Evolutionary conservation across 1,284 basidiomycete genomes (phyloP), one percentile per base, ranked within the genome.

Genomic region (Ceratobasidium sp.): DNA sequence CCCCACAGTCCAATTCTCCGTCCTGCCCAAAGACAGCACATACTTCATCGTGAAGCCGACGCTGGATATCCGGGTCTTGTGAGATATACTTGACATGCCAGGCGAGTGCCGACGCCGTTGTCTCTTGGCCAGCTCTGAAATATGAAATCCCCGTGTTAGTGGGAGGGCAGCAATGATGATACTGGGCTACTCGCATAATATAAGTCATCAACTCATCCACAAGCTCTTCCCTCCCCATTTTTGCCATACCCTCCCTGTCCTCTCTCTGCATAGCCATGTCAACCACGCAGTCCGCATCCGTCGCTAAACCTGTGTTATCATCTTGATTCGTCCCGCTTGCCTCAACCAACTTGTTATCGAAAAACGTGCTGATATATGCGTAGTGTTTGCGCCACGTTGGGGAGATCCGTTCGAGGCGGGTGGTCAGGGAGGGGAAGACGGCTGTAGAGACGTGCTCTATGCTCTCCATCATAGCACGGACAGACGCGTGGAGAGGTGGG

Each of bases 61-160:
- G 67, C 50, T 70, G 67, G 14, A 70, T 49, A 11, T 59, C 67
- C 14, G 44, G 23, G 38, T 70, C 67, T 7, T 38, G 26, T 16
- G 67, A 44, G 2, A 70, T 28, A 38, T 41, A 70, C 30, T 70
- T 70, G 26, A 70, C 55, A 8, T 49, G n/a, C 67, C 67, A 70
- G 18, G 54, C 43, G 1, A 70, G 54, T 2, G 23, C 49, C 14
- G 44, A 41, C 11, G 54, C 55, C 13, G 55, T 70, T 2, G 44
- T 70, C 8, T 59, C 67, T 13, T 70, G 67, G 28, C 67, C 67
- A 21, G 67, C 67, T 1, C 67, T 70, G 23, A 30, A n/a, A 16
- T 38, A 5, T 18, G n/a, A 58, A 58, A 50, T n/a, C n/a, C n/a
- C n/a, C n/a, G n/a, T n/a, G n/a, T n/a, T n/a, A n/a, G n/a, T n/a